Conservation (phyloP, 2,329 filamentous ascomycete species). For the Venturia carpophila region DNA sequence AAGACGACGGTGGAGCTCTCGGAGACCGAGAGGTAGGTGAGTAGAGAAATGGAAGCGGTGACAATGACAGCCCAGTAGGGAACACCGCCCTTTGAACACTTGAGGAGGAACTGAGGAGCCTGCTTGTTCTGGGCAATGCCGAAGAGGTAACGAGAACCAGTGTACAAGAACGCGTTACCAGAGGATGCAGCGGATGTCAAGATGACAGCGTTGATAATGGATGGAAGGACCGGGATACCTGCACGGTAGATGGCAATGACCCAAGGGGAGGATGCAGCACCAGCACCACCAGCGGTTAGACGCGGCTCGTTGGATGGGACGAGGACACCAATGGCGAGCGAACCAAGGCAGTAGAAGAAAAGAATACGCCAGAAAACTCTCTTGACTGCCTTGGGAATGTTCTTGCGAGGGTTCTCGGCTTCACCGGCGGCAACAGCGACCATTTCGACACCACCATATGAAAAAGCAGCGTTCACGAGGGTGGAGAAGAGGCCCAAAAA, state of each 20-base stretch:
- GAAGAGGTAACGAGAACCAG: conserved; percentile 46
- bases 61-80: conserved; percentile 33
- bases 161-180: conserved; percentile 57
- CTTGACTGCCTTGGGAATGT: conserved; percentile 63
- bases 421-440: conserved; percentile 74
- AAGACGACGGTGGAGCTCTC: conserved; percentile 55
- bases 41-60: conserved; percentile 53
- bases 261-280: conserved; percentile 51
- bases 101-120: conserved; percentile 45
- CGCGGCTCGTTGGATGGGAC: conserved; percentile 54
- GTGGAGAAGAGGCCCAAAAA: conserved; percentile 65
- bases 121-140: conserved; percentile 43
- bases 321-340: conserved; percentile 63
- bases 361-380: conserved; percentile 72
- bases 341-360: conserved; percentile 52
- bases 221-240: conserved; percentile 55
- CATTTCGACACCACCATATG: conserved; percentile 67
- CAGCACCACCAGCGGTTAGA: conserved; percentile 29
- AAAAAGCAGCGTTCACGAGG: conserved; percentile 61
- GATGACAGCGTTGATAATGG: conserved; percentile 71
- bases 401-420: conserved; percentile 62
- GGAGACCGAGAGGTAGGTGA: conserved; percentile 62
- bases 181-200: conserved; percentile 61
- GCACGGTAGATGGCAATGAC: conserved; percentile 54
- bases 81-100: conserved; percentile 40